Percentiles rank a stretch among this genome's conserved stretches.
These are phyloP conservation scores for Poa pratensis DNA, from an alignment of 176 grass and related monocot genomes.

Conservation along the genomic window DNA sequence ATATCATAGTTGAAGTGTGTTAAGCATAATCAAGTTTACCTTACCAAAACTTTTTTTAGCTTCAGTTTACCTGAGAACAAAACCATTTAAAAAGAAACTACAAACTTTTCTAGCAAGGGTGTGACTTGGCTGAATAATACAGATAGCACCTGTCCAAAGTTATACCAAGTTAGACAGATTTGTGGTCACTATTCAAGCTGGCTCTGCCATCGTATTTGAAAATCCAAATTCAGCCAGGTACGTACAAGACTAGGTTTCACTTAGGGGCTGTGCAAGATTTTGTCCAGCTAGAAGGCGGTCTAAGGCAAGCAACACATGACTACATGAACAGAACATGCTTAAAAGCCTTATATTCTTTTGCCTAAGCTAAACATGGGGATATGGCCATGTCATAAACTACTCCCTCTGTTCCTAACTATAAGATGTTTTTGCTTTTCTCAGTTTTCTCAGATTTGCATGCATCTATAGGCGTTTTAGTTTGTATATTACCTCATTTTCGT, in stretches of 20 bases:
- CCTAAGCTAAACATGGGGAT: constrained; percentile 30
- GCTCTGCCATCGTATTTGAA: background rate
- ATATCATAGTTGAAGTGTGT: background rate
- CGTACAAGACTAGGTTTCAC: constrained; percentile 1
- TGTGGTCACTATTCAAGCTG: constrained; percentile 18
- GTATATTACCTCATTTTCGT: too few relatives aligned
- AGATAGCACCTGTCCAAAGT: background rate
- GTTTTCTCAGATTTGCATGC: too few relatives aligned
- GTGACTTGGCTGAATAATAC: constrained; percentile 11
- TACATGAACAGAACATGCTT: constrained; percentile 23
- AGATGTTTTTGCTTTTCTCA: too few relatives aligned
- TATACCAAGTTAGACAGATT: constrained; percentile 27
- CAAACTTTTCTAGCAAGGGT: background rate
- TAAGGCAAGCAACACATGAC: background rate
- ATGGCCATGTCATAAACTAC: background rate
- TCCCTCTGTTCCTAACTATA: too few relatives aligned
- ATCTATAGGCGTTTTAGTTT: too few relatives aligned
- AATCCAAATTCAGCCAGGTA: background rate
- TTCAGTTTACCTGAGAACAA: background rate
- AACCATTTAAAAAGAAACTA: background rate
- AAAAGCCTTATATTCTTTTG: background rate
- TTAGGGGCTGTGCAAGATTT: background rate
- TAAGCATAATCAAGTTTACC: background rate
- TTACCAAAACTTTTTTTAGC: constrained; percentile 8
- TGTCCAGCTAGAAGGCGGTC: background rate